A percentile compares a stretch with the other conserved stretches of the same genome.
Conservation (phyloP, 352 stramenopile species). For the Nannochloropsis limnetica region DNA sequence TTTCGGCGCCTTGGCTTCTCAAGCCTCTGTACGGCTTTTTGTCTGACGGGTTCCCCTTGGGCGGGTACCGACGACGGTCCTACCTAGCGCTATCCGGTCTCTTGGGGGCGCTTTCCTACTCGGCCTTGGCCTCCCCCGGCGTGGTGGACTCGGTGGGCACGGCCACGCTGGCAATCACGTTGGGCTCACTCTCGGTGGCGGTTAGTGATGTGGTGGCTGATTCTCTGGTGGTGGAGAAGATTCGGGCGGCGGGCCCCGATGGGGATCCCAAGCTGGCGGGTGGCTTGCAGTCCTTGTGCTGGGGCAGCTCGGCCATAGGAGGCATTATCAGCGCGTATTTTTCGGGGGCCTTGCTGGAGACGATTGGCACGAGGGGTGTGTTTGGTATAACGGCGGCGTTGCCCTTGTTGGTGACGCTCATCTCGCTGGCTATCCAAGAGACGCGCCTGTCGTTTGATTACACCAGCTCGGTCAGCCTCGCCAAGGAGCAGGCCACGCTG, state of each 20-base stretch:
- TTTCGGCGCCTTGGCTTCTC: slow-evolving; percentile 87
- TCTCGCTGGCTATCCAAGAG: slow-evolving; percentile 78
- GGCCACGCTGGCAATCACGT: slow-evolving; percentile 60
- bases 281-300: slow-evolving; percentile 84
- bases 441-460: slow-evolving; percentile 44
- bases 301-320: slow-evolving; percentile 77
- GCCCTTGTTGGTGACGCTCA: slow-evolving; percentile 74
- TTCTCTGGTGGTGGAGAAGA: slow-evolving; percentile 87
- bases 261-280: slow-evolving; percentile 59
- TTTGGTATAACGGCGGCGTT: slow-evolving; percentile 79
- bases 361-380: slow-evolving; percentile 74
- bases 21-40: slow-evolving; percentile 91
- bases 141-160: slow-evolving; percentile 26
- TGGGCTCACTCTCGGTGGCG: slow-evolving; percentile 75
- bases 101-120: slow-evolving; percentile 78
- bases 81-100: slow-evolving; percentile 74
- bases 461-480: slow-evolving; percentile 35
- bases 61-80: slow-evolving; percentile 69
- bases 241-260: slow-evolving; percentile 48
- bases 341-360: slow-evolving; percentile 74
- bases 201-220: slow-evolving; percentile 92
- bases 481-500: slow-evolving; percentile 41
- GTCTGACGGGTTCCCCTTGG: slow-evolving; percentile 82
- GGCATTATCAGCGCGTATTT: slow-evolving; percentile 82
- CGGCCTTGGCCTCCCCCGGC: slow-evolving; percentile 42